Percentiles rank a stretch among this genome's conserved stretches.
Evolutionary conservation across 2,329 filamentous ascomycete species (phyloP).

Genomic region (Fusarium sp.): DNA sequence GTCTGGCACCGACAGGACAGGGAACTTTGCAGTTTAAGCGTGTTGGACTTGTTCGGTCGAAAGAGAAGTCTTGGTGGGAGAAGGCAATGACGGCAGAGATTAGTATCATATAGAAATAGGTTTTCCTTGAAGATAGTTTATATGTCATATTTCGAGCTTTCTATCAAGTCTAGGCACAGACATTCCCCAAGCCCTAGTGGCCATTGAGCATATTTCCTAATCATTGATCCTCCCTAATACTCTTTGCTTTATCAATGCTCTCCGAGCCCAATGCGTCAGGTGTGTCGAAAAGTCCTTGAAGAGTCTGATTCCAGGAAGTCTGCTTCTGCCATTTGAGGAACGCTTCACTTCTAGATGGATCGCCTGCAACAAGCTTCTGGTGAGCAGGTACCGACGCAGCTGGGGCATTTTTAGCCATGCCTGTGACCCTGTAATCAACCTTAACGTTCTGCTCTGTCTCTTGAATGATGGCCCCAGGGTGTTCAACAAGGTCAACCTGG

Average conservation of each 20-base stretch:
- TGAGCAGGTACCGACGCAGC: neutral
- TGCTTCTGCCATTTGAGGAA: neutral
- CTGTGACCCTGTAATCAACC: neutral
- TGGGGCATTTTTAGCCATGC: neutral
- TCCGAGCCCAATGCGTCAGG: neutral
- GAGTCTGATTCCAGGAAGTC: neutral
- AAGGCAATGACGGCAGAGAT: neutral
- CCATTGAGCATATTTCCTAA: too few species aligned
- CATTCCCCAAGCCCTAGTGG: neutral
- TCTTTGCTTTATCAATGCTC: too few species aligned
- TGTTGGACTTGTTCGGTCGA: neutral
- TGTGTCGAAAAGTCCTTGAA: neutral
- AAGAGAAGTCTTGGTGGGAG: neutral
- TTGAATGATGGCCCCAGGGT: neutral
- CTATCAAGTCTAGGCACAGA: neutral
- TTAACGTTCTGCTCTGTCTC: neutral
- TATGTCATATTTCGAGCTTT: neutral
- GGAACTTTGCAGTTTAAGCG: neutral
- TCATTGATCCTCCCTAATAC: neutral
- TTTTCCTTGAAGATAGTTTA: neutral
- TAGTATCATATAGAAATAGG: neutral
- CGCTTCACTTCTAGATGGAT: neutral
- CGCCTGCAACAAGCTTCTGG: neutral
- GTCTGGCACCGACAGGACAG: neutral
- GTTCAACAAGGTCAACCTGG: neutral